Evolutionary conservation across 805 yeast species (phyloP), one percentile per base, ranked within the genome.

Genomic region (Yamadazyma akitaensis): DNA sequence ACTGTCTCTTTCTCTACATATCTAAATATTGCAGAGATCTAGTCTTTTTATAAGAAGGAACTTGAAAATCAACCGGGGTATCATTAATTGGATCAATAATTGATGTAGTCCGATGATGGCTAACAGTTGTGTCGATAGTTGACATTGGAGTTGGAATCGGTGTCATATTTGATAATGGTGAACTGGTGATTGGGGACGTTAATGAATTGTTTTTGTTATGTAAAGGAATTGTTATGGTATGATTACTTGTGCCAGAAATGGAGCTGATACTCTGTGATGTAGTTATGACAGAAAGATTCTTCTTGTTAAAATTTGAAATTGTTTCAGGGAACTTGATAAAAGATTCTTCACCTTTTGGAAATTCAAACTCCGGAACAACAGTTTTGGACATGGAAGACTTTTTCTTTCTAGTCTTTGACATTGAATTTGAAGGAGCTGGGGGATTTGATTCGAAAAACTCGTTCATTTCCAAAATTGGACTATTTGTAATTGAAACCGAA

Each of bases 1-100:
- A 21, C 24, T 21, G 24, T 21, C 24, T 21, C 4, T 5, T 21
- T 21, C 24, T 21, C 21, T 45, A 40, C 16, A 26, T 16, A 45
- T 40, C 44, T n/a, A 45, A 39, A 24, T 25, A 40, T n/a, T 45
- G 48, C 36, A 35, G 44, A n/a, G 41, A 4, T 4, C 39, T 34
- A 31, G 44, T 19, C 35, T 46, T 46, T 37, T 46, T 37, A 16
- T 48, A 47, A 25, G 42, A 49, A 10, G 68, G 65, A 19, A 64
- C 60, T 1, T 63, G 51, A 43, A 68, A 67, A 46, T 69, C 73
- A 14, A 65, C 70, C 6, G 73, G 73, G 2, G 68, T 53, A 45
- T 68, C 74, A 47, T 68, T 68, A 45, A 68, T 69, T 13, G 71
- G 68, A 48, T 69, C 74, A 36, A 67, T 58, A 33, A 61, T 50